Percentiles rank a stretch among this genome's conserved stretches.
phyloP scores from a whole-genome alignment of 2,329 filamentous ascomycete genomes.

The Aschersonia sp. region DNA sequence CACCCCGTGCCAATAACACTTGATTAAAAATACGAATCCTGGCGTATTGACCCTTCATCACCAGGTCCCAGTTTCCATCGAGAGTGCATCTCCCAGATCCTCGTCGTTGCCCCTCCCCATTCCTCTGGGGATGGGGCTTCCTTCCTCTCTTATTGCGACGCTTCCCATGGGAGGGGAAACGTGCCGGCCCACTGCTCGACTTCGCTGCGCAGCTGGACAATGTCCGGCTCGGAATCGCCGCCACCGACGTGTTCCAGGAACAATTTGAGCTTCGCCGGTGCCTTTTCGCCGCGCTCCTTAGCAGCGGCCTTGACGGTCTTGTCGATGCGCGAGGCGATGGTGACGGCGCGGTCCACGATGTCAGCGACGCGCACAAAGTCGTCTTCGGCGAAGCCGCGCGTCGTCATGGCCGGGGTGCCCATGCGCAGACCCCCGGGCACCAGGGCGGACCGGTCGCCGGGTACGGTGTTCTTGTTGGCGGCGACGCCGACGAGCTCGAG shows the following conservation, averaged over 20 bases:
- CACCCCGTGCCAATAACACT: no score
- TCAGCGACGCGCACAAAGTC: conserved; percentile 81
- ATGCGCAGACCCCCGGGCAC: conserved; percentile 88
- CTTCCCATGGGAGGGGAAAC: conserved; percentile 55
- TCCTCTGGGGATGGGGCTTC: conserved; percentile 1
- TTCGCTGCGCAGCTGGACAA: conserved; percentile 57
- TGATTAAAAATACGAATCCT: no score
- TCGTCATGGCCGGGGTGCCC: conserved; percentile 96
- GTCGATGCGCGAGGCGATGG: conserved; percentile 62
- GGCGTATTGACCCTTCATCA: no score
- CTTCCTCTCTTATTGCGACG: conserved; percentile 12
- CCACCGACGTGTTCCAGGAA: conserved; percentile 55
- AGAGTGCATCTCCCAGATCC: no score
- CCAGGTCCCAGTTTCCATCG: no score
- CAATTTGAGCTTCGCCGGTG: conserved; percentile 45
- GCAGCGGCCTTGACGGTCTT: conserved; percentile 56
- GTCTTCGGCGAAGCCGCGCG: conserved; percentile 73
- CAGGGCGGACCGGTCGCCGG: conserved; percentile 84
- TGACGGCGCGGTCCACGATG: conserved; percentile 71
- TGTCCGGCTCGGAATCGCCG: conserved; percentile 53
- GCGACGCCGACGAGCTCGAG: conserved; percentile 88
- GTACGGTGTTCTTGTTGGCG: conserved; percentile 98
- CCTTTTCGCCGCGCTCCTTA: conserved; percentile 52
- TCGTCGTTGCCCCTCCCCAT: no score
- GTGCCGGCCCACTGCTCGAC: conserved; percentile 69